Conservation (phyloP, 169 alveolate species). For the Plasmodium vinckei region DNA sequence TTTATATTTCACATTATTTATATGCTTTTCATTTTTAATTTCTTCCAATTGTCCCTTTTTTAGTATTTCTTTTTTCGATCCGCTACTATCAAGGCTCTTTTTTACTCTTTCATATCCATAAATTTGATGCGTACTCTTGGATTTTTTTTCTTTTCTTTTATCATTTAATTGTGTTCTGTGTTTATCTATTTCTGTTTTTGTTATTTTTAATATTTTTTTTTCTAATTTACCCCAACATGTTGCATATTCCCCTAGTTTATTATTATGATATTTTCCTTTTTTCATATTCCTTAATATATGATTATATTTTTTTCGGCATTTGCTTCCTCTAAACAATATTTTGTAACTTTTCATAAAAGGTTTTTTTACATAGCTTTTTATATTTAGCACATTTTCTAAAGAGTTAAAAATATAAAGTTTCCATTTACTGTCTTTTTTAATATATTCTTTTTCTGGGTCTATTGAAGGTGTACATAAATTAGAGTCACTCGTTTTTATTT, state of each 20-base stretch:
- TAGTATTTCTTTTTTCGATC: not conserved
- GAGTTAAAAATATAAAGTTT: conserved; percentile 7
- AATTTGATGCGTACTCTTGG: not conserved
- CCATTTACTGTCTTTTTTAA: not conserved
- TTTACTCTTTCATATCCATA: not conserved
- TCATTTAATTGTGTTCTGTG: not conserved
- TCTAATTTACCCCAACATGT: not conserved
- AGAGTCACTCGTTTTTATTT: not conserved
- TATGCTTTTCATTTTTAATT: not conserved
- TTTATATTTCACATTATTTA: conserved; percentile 1
- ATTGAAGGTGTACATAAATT: not conserved
- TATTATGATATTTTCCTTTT: conserved; percentile 5
- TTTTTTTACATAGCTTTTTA: not conserved
- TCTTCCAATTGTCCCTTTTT: not conserved
- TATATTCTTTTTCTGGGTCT: not conserved
- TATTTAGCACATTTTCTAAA: not conserved
- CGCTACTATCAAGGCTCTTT: not conserved
- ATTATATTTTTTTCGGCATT: not conserved
- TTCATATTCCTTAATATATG: conserved; percentile 1
- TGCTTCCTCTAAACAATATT: not conserved
- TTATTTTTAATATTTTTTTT: conserved; percentile 21
- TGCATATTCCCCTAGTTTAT: not conserved
- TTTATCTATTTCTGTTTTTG: conserved; percentile 10
- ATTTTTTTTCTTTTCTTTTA: not conserved
- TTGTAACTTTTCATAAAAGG: not conserved